Evolutionary conservation across 116 monocot genomes (phyloP), one percentile per base, ranked within the genome.

Genomic region (Cymodocea nodosa): DNA sequence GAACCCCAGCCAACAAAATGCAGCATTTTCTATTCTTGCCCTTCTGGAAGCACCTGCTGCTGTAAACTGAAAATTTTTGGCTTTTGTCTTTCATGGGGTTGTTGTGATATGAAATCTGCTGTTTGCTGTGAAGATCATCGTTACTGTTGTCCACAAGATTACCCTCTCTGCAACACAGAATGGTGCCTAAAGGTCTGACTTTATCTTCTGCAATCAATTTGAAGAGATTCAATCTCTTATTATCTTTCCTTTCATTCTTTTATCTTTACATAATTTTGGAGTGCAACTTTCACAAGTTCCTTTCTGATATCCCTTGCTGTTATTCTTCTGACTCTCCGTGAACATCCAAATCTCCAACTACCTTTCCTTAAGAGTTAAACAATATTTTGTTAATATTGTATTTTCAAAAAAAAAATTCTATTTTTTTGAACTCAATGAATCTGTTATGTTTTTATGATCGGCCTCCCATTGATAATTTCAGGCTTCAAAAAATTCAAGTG

Each of bases 71-170:
- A 73, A 48, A 13, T 89, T 19, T 73, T 98, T 8, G 98, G 98
- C 22, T 2, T 89, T 1, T 98, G 98, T 59, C 56, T 98, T 66
- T 86, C 86, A 13, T 98, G 92, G 92, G 75, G 92, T 34, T 98
- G 98, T 72, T 98, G 98, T 65, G 89, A 75, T 23, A 78, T 91
- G 39, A 82, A 88, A 0, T 84, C 77, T 23, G 92, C 98, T 64
- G 84, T 98, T 63, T 98, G 98, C 65, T 92, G 98, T 67, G 79
- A 98, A 59, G 92, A 88, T 56, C 72, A 76, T 30, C 72, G 56
- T 30, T 92, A 75, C 69, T 92, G 98, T 39, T 98, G 98, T 56
- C 98, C 98, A 1, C 61, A 74, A 40, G 78, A 91, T 68, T 91
- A 91, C 54, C 98, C 98, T 0, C 48, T 92, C 56, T 92, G 98